Conservation (phyloP, 768 basidiomycete genomes). For the Kwoniella bestiolae region DNA sequence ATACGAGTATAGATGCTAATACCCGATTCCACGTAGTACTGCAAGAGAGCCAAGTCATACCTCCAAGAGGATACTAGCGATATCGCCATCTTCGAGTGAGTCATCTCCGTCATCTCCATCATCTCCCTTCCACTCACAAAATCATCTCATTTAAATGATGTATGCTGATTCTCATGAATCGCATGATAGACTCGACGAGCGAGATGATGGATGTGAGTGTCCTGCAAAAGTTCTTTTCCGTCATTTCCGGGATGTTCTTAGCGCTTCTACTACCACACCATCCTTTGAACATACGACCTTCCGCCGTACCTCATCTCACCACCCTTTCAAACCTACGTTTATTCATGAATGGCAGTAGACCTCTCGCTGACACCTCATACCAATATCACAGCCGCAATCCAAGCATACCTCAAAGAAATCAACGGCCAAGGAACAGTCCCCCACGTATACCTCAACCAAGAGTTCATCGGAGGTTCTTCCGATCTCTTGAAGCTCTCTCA, state of each 20-base stretch:
- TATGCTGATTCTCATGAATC: constrained; percentile 1
- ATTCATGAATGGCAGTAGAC: not conserved
- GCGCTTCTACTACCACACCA: not conserved
- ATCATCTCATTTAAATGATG: not conserved
- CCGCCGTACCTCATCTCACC: not conserved
- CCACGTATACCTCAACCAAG: constrained; percentile 54
- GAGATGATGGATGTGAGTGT: constrained; percentile 52
- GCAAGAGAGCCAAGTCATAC: constrained; percentile 44
- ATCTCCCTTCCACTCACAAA: not conserved
- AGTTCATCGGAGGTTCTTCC: constrained; percentile 57
- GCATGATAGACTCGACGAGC: constrained; percentile 46
- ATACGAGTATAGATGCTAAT: not conserved
- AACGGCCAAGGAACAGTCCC: constrained; percentile 56
- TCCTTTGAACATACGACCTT: too few species aligned
- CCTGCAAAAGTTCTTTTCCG: constrained; percentile 1
- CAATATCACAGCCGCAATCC: constrained; percentile 53
- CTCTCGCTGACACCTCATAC: not conserved
- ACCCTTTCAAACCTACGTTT: too few species aligned
- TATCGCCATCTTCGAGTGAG: constrained; percentile 40
- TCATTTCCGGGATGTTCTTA: not conserved
- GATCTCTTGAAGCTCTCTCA: constrained; percentile 49
- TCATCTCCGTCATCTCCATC: not conserved
- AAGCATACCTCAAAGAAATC: constrained; percentile 49
- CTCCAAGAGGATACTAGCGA: constrained; percentile 40
- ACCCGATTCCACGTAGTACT: constrained; percentile 31